Evolutionary conservation across 441 rosid species (phyloP), one percentile per base, ranked within the genome.

Genomic region (Adansonia grandidieri): DNA sequence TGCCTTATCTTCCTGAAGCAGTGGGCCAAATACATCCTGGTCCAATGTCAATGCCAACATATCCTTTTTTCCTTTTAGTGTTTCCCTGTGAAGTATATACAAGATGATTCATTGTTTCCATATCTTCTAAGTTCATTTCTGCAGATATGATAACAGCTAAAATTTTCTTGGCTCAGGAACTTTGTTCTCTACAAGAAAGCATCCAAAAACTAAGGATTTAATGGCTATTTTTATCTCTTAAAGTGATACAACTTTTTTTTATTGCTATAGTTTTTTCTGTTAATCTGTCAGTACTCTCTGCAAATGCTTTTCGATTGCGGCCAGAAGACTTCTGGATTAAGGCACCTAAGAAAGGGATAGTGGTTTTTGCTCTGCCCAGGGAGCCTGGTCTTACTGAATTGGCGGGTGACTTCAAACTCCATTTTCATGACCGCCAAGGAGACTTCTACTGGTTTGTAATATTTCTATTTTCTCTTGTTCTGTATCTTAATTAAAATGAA

Each of bases 301-400:
- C n/a, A n/a, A n/a, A n/a, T n/a, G n/a, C n/a, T n/a, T n/a, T n/a
- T n/a, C n/a, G n/a, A n/a, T n/a, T n/a, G 28, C 89, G 91, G 98
- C 97, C 98, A 47, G 93, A 93, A 83, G 97, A 95, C 79, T 95
- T 91, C 86, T 93, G 97, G 97, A 88, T 93, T 42, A 93, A 82
- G 50, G 89, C 91, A 63, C 92, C 90, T 47, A 93, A 85, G 83
- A 95, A 91, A 82, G 96, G 95, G 68, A 83, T 91, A 7, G 71
- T 91, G 73, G 91, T 93, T 71, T 95, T 93, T 86, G 97, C 98
- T 69, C 63, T 95, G 73, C 98, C 98, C 10, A 94, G 97, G 51
- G 90, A 95, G 84, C 92, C 97, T 75, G 98, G 97, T 80, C 89
- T 95, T 48, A 84, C 97, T 69, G 92, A 91, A 83, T 60, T 95